Evolutionary conservation across 495 filamentous ascomycete genomes (phyloP).

Genomic region (Aspergillus haitiensis): DNA sequence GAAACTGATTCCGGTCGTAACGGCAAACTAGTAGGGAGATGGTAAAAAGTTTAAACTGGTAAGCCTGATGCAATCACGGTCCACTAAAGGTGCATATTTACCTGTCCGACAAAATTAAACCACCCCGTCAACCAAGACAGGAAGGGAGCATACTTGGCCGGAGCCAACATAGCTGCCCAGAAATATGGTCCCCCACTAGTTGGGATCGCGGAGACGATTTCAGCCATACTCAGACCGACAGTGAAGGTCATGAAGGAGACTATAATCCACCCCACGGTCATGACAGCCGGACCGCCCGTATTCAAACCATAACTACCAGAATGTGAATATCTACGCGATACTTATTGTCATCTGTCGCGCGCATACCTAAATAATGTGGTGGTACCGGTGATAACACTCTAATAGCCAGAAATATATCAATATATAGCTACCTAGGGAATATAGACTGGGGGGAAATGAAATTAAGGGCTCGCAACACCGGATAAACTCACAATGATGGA

Average conservation of each 20-base stretch:
- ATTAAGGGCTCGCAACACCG: neutral
- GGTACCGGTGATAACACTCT: conserved; percentile 7
- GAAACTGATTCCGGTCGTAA: conserved; percentile 4
- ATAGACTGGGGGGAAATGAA: neutral
- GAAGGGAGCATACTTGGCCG: neutral
- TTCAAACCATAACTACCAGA: neutral
- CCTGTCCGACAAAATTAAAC: conserved; percentile 9
- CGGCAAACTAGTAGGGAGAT: conserved; percentile 1
- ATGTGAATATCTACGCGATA: neutral
- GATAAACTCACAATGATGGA: conserved; percentile 6
- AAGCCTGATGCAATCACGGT: neutral
- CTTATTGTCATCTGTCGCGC: neutral
- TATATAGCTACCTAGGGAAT: neutral
- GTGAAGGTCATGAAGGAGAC: conserved; percentile 5
- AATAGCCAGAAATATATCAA: neutral
- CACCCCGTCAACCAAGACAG: conserved; percentile 6
- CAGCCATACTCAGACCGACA: conserved; percentile 4
- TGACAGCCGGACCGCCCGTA: conserved; percentile 4
- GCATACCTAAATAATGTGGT: conserved; percentile 2
- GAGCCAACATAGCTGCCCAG: conserved; percentile 4
- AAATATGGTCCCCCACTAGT: conserved; percentile 6
- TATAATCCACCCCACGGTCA: conserved; percentile 4
- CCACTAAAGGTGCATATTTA: neutral
- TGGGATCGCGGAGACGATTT: conserved; percentile 3
- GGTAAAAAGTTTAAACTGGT: too few relatives aligned